Evolutionary conservation across 2,329 filamentous ascomycete genomes (phyloP), one percentile per base, ranked within the genome.

Genomic region (Ascochyta viciae-villosae): DNA sequence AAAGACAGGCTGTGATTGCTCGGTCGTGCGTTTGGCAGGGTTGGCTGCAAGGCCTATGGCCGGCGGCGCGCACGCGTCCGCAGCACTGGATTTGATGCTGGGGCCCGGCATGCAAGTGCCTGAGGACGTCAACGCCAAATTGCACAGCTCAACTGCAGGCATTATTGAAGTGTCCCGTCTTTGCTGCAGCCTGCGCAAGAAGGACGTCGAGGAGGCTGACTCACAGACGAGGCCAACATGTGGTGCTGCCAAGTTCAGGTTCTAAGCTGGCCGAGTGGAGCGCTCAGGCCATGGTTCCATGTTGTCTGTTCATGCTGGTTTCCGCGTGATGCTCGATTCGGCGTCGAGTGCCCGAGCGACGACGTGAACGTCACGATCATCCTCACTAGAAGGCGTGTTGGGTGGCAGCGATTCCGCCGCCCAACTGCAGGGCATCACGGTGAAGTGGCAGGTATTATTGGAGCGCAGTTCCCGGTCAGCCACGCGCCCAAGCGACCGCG

Each of bases 1-100:
- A 63, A 59, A 50, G 61, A 60, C 53, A 45, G 54, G 61, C 56
- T 59, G 62, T 65, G 62, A 62, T 60, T 66, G 65, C 61, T 62
- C 54, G 39, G 51, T 51, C 45, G 26, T 54, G 56, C 44, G 26
- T 57, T 56, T 58, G 15, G 61, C 59, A 58, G 43, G 29, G 50
- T 37, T 65, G 60, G 61, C 60, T 64, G 51, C 57, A 53, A 59
- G 48, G 49, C 51, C 54, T 54, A 54, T 55, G 56, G 60, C 58
- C 53, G 57, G 29, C 54, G 55, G 54, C 60, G 56, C 54, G 48
- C 52, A 49, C 35, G 37, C 47, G 54, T 60, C 56, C 50, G 55
- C 52, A 40, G 54, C 56, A 48, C 53, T 42, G 61, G 65, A 65
- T 59, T 66, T 57, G 62, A 54, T 50, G 53, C 40, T 16, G 31